These are phyloP conservation scores for Alternaria viburni DNA, from an alignment of 2,329 filamentous ascomycete species.

Conservation along the genomic window DNA sequence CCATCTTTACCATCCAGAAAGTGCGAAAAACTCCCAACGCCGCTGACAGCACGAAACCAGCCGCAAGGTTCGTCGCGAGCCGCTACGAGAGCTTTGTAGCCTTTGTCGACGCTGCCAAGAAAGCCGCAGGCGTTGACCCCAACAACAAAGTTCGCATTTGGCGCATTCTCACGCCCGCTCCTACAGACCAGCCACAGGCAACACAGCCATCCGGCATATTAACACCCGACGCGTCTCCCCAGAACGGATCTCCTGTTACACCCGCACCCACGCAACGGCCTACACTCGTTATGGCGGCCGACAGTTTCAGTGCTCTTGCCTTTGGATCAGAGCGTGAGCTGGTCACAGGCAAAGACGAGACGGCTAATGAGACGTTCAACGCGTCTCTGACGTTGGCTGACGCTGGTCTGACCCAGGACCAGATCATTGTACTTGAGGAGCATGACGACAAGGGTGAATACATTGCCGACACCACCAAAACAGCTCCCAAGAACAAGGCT, in stretches of 20 bases:
- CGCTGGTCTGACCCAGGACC: constrained; percentile 72
- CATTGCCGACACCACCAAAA: constrained; percentile 57
- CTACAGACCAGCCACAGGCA: constrained; percentile 41
- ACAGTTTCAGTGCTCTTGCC: constrained; percentile 67
- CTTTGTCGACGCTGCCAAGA: constrained; percentile 80
- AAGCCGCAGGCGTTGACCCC: constrained; percentile 68
- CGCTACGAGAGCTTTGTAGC: constrained; percentile 71
- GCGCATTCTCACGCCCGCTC: constrained; percentile 62
- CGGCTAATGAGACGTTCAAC: constrained; percentile 77
- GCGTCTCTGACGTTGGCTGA: constrained; percentile 70
- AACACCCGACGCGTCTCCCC: constrained; percentile 54
- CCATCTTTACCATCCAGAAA: constrained; percentile 83
- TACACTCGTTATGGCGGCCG: constrained; percentile 66
- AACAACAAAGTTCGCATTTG: constrained; percentile 79
- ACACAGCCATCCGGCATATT: constrained; percentile 47
- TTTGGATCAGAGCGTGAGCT: constrained; percentile 70
- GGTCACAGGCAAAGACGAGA: constrained; percentile 70
- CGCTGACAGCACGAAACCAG: constrained; percentile 66
- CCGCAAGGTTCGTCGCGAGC: constrained; percentile 73
- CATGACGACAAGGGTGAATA: constrained; percentile 62
- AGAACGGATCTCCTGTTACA: constrained; percentile 50
- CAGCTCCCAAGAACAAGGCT: constrained; percentile 51
- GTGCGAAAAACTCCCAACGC: constrained; percentile 69
- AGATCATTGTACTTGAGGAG: constrained; percentile 85
- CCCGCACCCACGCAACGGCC: constrained; percentile 44